Percentiles rank a stretch among this genome's conserved stretches.
phyloP scores from a whole-genome alignment of 257 asterid genomes.

The Henckelia pumila region DNA sequence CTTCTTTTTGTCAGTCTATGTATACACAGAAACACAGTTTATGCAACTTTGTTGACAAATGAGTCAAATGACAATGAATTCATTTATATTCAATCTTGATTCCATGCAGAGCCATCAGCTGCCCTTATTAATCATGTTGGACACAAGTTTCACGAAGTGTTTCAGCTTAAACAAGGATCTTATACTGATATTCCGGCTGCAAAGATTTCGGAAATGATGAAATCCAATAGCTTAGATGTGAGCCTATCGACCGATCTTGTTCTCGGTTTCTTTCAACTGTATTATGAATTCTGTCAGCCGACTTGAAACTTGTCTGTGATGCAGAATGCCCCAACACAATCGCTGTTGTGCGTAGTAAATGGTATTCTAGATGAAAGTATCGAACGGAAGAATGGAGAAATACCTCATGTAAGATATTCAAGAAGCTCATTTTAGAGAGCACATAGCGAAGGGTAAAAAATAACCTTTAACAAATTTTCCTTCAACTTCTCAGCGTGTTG shows the following conservation, averaged over 20 bases:
- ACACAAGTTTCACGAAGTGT: slow-evolving; percentile 75
- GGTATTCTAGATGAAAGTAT: slow-evolving; percentile 85
- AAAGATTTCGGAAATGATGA: slow-evolving; percentile 84
- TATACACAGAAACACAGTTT: background rate
- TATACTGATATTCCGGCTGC: slow-evolving; percentile 72
- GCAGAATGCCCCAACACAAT: slow-evolving; percentile 95
- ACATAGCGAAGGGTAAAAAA: no score
- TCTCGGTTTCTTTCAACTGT: background rate
- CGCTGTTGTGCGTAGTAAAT: slow-evolving; percentile 74
- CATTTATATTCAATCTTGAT: slow-evolving; percentile 5
- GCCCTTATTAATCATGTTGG: slow-evolving; percentile 48
- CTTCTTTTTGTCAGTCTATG: background rate
- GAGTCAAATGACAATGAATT: no score
- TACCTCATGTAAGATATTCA: slow-evolving; percentile 66
- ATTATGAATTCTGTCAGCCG: slow-evolving; percentile 4
- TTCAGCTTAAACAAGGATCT: slow-evolving; percentile 74
- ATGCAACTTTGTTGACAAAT: background rate
- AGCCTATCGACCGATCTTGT: slow-evolving; percentile 24
- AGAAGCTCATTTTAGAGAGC: background rate
- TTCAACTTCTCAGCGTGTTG: slow-evolving; percentile 62
- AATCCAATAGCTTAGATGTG: slow-evolving; percentile 90
- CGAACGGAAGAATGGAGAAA: slow-evolving; percentile 79
- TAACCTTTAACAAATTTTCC: slow-evolving; percentile 17
- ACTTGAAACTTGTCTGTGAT: slow-evolving; percentile 16
- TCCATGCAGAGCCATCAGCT: slow-evolving; percentile 46